Base-by-base conservation (phyloP, 257 asterid species). In the Solanum medicagineum region DNA sequence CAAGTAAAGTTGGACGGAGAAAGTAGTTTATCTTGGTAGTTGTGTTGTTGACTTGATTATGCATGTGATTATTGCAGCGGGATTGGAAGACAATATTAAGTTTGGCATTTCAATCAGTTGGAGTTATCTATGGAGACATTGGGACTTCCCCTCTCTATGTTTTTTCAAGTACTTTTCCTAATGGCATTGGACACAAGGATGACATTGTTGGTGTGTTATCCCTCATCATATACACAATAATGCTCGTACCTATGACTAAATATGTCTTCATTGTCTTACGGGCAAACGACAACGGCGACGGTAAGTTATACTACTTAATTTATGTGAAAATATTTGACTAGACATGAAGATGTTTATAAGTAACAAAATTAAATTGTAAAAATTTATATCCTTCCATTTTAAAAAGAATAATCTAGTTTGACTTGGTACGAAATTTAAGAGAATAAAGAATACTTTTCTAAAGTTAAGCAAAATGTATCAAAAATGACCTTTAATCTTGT, bases 61-160 rank as follows among this genome's bases (percentile, higher is more conserved):
- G 65, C 13, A 40, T 69, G 20, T 69, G 53, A 9, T 40, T 40
- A 19, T 15, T 57, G 63, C 89, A 85, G 92, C 51, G 8, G 7
- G 85, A 84, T 24, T 94, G 98, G 98, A 26, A 8, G 14, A 88
- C 87, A 60, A 91, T 94, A 1, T 5, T 93, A 89, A 91, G 87
- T 74, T 88, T 95, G 83, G 97, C 97, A 36, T 95, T 93, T 85
- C 98, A 95, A 59, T 87, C 97, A 86, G 79, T 95, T 0, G 98
- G 98, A 36, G 90, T 95, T 1, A 91, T 95, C 68, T 93, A 95
- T n/a, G 98, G 98, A 26, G 97, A 95, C 86, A 93, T 93, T 11
- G 98, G 98, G 68, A 93, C 98, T 2, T 95, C 98, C 19, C 98
- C 97, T 8, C 85, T 95, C 62, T 95, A 95, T 77, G 98, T 95